These are phyloP conservation scores for Dujonia santamariae DNA, from an alignment of 1,139 yeast genomes.

Conservation along the genomic window DNA sequence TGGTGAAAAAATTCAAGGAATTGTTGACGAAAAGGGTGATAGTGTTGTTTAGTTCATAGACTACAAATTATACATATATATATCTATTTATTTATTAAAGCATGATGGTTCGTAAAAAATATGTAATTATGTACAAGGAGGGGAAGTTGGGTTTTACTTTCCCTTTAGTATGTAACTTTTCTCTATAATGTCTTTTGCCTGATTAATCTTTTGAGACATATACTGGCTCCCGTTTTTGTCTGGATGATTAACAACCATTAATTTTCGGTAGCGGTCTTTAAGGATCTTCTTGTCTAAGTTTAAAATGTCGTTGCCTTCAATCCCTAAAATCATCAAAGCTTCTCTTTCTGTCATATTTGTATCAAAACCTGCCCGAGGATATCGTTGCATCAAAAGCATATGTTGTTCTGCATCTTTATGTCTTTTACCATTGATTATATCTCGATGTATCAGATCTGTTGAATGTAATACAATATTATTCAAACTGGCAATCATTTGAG, in stretches of 20 bases:
- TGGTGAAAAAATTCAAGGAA: constrained; percentile 8
- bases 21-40: constrained; percentile 9
- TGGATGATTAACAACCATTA: constrained; percentile 49
- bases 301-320: constrained; percentile 50
- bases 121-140: background rate
- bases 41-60: background rate
- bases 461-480: constrained; percentile 30
- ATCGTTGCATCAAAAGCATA: constrained; percentile 24
- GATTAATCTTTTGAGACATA: constrained; percentile 70
- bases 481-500: constrained; percentile 54
- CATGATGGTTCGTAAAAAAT: background rate
- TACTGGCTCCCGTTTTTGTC: constrained; percentile 75
- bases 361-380: constrained; percentile 46
- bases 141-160: constrained; percentile 1
- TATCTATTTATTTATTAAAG: background rate
- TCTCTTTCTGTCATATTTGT: constrained; percentile 58
- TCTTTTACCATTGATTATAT: constrained; percentile 10
- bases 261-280: constrained; percentile 50
- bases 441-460: constrained; percentile 14
- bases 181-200: constrained; percentile 67
- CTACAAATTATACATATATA: constrained; percentile 1
- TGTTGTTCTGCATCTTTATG: constrained; percentile 21
- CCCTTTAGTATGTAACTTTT: constrained; percentile 43
- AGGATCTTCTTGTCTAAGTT: constrained; percentile 41
- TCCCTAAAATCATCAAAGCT: constrained; percentile 54